Percentiles rank a stretch among this genome's conserved stretches.
phyloP scores from a whole-genome alignment of 495 filamentous ascomycete genomes.

The Tirmania nivea region DNA sequence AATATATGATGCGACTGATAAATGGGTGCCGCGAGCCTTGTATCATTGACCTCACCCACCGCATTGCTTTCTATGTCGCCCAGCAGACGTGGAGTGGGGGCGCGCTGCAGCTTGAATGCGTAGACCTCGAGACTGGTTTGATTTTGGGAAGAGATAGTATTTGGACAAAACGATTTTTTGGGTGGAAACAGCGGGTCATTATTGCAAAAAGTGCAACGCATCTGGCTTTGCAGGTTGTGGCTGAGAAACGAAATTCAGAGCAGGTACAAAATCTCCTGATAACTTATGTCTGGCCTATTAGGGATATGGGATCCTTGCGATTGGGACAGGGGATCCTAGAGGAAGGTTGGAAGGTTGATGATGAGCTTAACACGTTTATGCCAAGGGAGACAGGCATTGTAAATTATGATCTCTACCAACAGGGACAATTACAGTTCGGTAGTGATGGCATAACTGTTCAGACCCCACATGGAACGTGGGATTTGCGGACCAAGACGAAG shows the following conservation, averaged over 20 bases:
- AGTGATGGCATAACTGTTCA: not conserved
- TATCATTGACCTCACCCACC: not conserved
- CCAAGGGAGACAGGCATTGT: not conserved
- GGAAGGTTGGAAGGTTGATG: not conserved
- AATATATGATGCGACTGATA: not conserved
- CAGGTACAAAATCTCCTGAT: not conserved
- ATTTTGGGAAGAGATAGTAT: not conserved
- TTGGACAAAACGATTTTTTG: not conserved
- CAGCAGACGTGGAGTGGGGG: not conserved
- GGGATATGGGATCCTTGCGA: not conserved
- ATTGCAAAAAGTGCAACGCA: not conserved
- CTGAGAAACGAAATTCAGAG: not conserved
- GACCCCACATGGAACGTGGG: not conserved
- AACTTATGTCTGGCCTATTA: not conserved
- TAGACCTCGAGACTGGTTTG: not conserved
- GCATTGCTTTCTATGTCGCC: not conserved
- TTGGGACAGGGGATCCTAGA: not conserved
- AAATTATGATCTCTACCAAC: not conserved
- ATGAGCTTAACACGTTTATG: not conserved
- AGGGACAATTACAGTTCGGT: not conserved
- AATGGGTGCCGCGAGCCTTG: not conserved
- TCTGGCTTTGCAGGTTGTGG: not conserved
- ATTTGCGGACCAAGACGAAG: not conserved
- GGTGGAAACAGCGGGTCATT: not conserved
- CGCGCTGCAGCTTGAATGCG: not conserved